Base-by-base conservation (phyloP, 139 green algal species). In the Helicosporidium sp. region DNA sequence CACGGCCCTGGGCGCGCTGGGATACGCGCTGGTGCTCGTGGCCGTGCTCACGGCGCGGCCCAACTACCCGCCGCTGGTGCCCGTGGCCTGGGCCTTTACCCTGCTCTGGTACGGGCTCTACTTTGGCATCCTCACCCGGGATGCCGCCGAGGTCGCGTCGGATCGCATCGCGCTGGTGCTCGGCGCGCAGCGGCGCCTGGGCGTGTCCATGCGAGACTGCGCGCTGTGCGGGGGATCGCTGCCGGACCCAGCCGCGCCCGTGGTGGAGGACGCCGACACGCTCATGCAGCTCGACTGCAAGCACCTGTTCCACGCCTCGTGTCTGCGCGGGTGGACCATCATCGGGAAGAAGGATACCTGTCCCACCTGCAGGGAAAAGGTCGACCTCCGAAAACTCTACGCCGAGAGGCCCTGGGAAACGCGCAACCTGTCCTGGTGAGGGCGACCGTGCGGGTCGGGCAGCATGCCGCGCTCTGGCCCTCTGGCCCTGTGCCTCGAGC, bases 231-330 rank as follows among this genome's bases (percentile, higher is more conserved):
- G 62, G 8, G 66, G 68, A 3, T 73, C 81, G 42, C 54, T 93
- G 45, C 36, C 59, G 25, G 49, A 16, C 4, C n/a, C 10, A 13
- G 10, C 22, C 13, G 26, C 49, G 42, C 47, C 46, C n/a, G 8
- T 16, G 7, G 41, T 7, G n/a, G n/a, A 13, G n/a, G 41, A 7
- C 6, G n/a, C 7, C 5, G 7, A 7, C n/a, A 16, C n/a, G 43
- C 43, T 33, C 17, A 20, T 64, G n/a, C 61, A 69, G 50, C 63
- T 93, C 28, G 53, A 53, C 4, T 93, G 83, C 79, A 89, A 89
- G 65, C 80, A 93, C 62, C 58, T 76, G 52, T 93, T 93, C 66
- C 83, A 93, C 55, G 52, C 75, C 37, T 57, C 77, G 26, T 93
- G 82, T 56, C 72, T 93, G 7, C 50, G 70, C 16, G 83, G 83